Base-by-base conservation (phyloP, 805 yeast species). In the Saccharomycopsis microspora region DNA sequence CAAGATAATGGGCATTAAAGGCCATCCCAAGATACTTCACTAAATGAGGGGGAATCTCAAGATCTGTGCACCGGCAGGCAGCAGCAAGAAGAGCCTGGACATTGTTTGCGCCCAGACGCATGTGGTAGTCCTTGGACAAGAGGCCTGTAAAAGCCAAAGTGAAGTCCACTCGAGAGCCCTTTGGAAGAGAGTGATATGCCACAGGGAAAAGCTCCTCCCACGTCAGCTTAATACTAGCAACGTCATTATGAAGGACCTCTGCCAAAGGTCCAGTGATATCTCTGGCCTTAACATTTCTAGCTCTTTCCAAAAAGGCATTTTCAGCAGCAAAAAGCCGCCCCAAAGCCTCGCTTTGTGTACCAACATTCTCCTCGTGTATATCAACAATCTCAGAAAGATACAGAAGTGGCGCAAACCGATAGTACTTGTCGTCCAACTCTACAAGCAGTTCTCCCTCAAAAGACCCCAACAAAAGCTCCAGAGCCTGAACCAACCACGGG, bases 401-500 rank as follows among this genome's bases (percentile, higher is more conserved):
- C n/a, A 63, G 60, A 41, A 82, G 65, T 0, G 79, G 66, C 4
- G 85, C 72, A 43, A 85, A 65, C 38, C 67, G 69, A 56, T 75
- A 72, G 41, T 80, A 79, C 10, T 66, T 70, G 0, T 64, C 64
- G 2, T 65, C 62, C 42, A 85, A 61, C 29, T 61, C 63, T 19
- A 87, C 56, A 2, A 58, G 61, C 47, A 72, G 67, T 0, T 72
- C 71, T 38, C 62, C 63, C 49, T 81, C 82, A 55, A 85, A 79
- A 0, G 95, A 72, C 0, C 93, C 95, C 58, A 82, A 86, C 5
- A 93, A 64, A 32, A 94, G 64, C 59, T 89, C 96, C 19, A 86
- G 69, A 0, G 96, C 97, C 62, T 90, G 97, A 60, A 87, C 87
- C 52, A 90, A 65, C 98, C 98, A 93, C 39, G 88, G 85, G 57